A percentile compares a stretch with the other conserved stretches of the same genome.
Evolutionary conservation across 1,284 basidiomycete genomes (phyloP).

Genomic region (Cutaneotrichosporon sp.): DNA sequence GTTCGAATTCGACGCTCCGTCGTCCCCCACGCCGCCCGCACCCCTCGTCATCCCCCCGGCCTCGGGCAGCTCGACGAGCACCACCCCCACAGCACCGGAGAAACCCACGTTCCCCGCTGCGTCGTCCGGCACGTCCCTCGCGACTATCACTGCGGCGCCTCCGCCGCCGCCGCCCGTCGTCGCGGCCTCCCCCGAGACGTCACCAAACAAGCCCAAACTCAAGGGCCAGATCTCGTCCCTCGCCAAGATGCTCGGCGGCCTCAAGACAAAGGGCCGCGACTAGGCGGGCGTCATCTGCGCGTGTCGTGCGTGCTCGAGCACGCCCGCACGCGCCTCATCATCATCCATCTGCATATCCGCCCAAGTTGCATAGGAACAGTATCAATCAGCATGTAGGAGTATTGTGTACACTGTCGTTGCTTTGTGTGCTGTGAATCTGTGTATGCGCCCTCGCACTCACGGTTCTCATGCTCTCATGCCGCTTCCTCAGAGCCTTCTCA

Average conservation of each 20-base stretch:
- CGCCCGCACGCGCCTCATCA: not conserved
- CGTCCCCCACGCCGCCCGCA: not conserved
- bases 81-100: not conserved
- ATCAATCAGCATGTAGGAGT: not conserved
- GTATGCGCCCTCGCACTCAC: too few relatives aligned
- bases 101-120: not conserved
- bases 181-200: conserved; percentile 6
- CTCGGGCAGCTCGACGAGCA: not conserved
- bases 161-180: not conserved
- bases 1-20: not conserved
- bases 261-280: conserved; percentile 28
- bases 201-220: conserved; percentile 41
- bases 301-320: too few relatives aligned
- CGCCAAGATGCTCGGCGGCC: conserved; percentile 46
- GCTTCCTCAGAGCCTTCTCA: too few relatives aligned
- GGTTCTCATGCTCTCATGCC: too few relatives aligned
- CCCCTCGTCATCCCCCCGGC: not conserved
- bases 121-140: not conserved
- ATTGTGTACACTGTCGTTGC: too few relatives aligned
- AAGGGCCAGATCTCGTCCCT: conserved; percentile 45
- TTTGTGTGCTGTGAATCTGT: too few relatives aligned
- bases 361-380: not conserved
- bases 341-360: not conserved
- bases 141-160: not conserved
- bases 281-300: too few relatives aligned